Evolutionary conservation across 441 rosid species (phyloP), one percentile per base, ranked within the genome.

Genomic region (Brassica hybrid): DNA sequence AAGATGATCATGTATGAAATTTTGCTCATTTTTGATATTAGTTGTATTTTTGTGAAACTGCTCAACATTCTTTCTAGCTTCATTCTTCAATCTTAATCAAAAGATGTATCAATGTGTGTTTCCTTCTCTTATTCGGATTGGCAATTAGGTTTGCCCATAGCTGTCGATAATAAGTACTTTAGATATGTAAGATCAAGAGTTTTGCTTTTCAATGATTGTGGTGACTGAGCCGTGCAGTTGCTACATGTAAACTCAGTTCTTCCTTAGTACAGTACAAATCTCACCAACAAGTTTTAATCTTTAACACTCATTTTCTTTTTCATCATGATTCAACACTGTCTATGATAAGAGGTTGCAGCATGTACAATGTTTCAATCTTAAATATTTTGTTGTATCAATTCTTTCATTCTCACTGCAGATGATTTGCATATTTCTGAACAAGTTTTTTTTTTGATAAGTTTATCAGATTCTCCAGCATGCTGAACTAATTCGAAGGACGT

Each of bases 241-340:
- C 79, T 93, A 36, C 98, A 93, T 14, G 91, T 91, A 32, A 91
- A 90, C 84, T 83, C 88, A 74, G 82, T 72, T 77, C 62, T 81
- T 56, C 89, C 94, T 14, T 82, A 76, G n/a, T n/a, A n/a, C 86
- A 82, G 66, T 77, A 75, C 6, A 89, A 90, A 63, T 76, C 86
- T 56, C 76, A 83, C 67, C 95, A 88, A 78, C 85, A 93, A 81
- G 86, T 93, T 69, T 82, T 91, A 76, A 88, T 93, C 27, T 94
- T 93, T 12, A 93, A 91, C 73, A 93, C 98, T 68, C 98, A 93
- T 83, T 84, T 93, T 86, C 69, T 93, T 52, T 91, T 93, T 83
- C 98, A 94, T 69, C 98, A 93, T 62, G 87, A 93, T 83, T 85
- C 95, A 7, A 93, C 88, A 72, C 72, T 90, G 43, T 91, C 88